These are phyloP conservation scores for Leccinum olivaceopallidum DNA, from an alignment of 768 basidiomycete genomes.

Conservation along the genomic window DNA sequence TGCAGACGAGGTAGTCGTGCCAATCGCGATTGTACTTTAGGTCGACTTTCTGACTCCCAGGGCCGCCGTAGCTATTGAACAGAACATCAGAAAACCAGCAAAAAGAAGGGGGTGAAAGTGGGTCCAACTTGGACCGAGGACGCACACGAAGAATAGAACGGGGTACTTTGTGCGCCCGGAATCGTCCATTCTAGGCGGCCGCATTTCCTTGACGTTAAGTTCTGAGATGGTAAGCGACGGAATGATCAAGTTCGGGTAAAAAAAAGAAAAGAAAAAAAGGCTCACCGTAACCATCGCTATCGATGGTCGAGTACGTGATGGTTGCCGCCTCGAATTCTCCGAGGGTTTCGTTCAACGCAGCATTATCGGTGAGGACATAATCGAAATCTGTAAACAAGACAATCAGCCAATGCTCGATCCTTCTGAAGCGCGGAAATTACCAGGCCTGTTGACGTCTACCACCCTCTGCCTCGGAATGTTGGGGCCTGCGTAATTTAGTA, in stretches of 20 bases:
- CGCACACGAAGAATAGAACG: constrained; percentile 84
- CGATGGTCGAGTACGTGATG: constrained; percentile 67
- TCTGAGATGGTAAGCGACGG: constrained; percentile 46
- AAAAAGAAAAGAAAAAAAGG: constrained; percentile 4
- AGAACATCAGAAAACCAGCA: constrained; percentile 8
- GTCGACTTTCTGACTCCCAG: constrained; percentile 77
- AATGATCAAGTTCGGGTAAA: constrained; percentile 13
- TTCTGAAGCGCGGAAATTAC: constrained; percentile 32
- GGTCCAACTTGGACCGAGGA: not conserved
- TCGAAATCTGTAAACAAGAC: constrained; percentile 48
- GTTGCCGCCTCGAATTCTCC: constrained; percentile 71
- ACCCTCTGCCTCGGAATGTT: constrained; percentile 87
- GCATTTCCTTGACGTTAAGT: constrained; percentile 87
- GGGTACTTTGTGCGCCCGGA: constrained; percentile 96
- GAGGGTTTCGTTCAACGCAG: constrained; percentile 60
- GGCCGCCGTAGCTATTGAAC: constrained; percentile 79
- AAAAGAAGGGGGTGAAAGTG: not conserved
- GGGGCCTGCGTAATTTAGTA: constrained; percentile 79
- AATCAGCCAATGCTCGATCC: not conserved
- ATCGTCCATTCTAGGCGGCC: constrained; percentile 91
- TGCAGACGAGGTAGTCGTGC: constrained; percentile 84
- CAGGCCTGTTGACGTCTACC: constrained; percentile 49
- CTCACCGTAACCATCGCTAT: constrained; percentile 78
- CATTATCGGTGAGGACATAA: constrained; percentile 72
- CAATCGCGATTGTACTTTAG: constrained; percentile 71